These are phyloP conservation scores for Chaetomiaceae sp. DNA, from an alignment of 2,329 filamentous ascomycete genomes.

Conservation along the genomic window DNA sequence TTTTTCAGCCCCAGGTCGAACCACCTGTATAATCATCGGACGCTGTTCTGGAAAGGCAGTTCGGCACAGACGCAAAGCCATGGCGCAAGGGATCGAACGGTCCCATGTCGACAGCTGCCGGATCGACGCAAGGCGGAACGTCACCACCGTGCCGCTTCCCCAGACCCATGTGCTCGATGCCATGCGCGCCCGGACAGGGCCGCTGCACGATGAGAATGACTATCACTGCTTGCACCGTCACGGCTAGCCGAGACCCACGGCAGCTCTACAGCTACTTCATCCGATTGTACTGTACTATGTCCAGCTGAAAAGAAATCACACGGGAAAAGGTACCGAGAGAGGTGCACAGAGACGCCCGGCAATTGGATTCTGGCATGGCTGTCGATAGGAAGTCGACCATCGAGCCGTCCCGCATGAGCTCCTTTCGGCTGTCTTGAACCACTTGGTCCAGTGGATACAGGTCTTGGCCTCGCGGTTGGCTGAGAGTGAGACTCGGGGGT, in stretches of 20 bases:
- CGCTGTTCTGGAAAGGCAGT: conserved; percentile 10
- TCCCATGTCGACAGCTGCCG: conserved; percentile 22
- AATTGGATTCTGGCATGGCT: background rate
- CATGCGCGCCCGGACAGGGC: conserved; percentile 1
- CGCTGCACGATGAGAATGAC: background rate
- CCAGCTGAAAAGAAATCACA: background rate
- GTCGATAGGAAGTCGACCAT: background rate
- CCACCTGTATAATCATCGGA: conserved; percentile 24
- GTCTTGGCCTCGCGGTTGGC: conserved; percentile 21
- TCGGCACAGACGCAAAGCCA: conserved; percentile 4
- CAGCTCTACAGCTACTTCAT: too few species aligned
- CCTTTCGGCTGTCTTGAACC: background rate
- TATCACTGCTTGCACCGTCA: background rate
- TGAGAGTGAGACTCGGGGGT: conserved; percentile 23
- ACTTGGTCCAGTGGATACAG: conserved; percentile 5
- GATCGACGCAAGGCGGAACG: conserved; percentile 24
- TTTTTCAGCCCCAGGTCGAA: conserved; percentile 29
- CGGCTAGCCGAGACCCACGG: too few species aligned
- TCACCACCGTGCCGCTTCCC: conserved; percentile 15
- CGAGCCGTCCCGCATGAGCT: conserved; percentile 9
- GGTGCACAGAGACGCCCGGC: background rate
- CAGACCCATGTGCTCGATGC: conserved; percentile 22
- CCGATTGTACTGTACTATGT: background rate
- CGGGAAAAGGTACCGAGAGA: background rate
- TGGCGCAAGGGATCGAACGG: conserved; percentile 31